Base-by-base conservation (phyloP, 148 eudicot species). In the Silene conica region DNA sequence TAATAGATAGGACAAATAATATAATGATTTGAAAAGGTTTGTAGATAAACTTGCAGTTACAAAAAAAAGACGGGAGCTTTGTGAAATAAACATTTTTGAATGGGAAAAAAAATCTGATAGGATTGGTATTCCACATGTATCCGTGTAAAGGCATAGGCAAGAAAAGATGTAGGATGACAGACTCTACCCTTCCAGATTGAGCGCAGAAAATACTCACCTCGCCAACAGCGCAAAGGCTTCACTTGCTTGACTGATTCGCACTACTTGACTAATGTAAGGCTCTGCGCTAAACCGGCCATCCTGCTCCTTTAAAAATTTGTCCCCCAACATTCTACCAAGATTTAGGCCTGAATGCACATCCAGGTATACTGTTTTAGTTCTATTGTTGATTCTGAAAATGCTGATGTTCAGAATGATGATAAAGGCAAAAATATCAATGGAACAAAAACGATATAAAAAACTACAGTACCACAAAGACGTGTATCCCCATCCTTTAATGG, bases 241-340 rank as follows among this genome's bases (percentile, higher is more conserved):
- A 73, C 85, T 95, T 74, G 80, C 77, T 82, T 78, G 87, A 79
- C 83, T 72, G 80, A 95, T 83, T 25, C 69, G 81, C 65, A 85
- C 86, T 46, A 83, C 98, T 82, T 80, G 84, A 81, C 98, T 95
- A 57, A 88, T 83, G 67, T 87, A 87, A 62, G 98, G 98, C 74
- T 87, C 84, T 76, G 97, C 80, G 79, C 97, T 95, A 80, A 95
- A 90, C 54, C 98, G 92, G 80, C 82, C 75, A 73, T 95, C 98
- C 70, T 95, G 97, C 85, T 92, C 92, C 81, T 95, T 95, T 20
- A 95, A 81, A 83, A 84, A 95, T 74, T 95, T 95, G 86, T 95
- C 98, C 77, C 97, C 97, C 66, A 95, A 89, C 93, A 90, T 90
- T 71, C 98, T 88, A 75, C 87, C 96, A 70, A 95, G 98, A 75